These are phyloP conservation scores for Neopestalotiopsis sp. DNA, from an alignment of 2,329 filamentous ascomycete genomes.

Conservation along the genomic window DNA sequence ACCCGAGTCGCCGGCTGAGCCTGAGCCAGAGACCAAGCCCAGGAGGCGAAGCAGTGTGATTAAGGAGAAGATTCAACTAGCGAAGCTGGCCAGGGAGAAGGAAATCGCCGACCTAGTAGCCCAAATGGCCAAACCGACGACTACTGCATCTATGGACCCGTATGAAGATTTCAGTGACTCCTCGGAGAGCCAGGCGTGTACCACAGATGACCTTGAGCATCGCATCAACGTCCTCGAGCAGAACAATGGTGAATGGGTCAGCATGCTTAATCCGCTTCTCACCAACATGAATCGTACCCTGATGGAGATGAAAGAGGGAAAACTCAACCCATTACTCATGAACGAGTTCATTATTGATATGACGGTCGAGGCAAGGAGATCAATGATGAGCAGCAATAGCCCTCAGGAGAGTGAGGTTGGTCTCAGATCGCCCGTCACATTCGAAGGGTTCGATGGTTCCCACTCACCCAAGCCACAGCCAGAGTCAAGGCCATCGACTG, in stretches of 20 bases:
- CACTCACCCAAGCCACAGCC: constrained; percentile 1
- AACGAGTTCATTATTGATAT: constrained; percentile 21
- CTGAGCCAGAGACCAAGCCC: constrained; percentile 7
- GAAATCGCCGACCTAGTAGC: constrained; percentile 27
- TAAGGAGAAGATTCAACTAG: constrained; percentile 25
- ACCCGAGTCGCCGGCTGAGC: neutral
- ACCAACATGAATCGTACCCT: constrained; percentile 29
- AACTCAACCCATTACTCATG: constrained; percentile 15
- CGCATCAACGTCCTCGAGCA: constrained; percentile 26
- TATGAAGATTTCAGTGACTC: neutral
- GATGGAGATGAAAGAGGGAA: constrained; percentile 25
- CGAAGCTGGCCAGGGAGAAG: constrained; percentile 26
- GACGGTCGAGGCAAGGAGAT: constrained; percentile 18
- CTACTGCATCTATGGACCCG: neutral
- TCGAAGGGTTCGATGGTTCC: constrained; percentile 20
- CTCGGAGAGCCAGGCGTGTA: neutral
- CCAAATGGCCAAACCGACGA: constrained; percentile 16
- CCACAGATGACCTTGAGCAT: constrained; percentile 25
- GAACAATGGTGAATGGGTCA: constrained; percentile 26
- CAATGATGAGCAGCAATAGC: neutral
- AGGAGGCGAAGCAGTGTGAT: constrained; percentile 18
- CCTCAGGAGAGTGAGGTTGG: neutral
- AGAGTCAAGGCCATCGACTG: neutral
- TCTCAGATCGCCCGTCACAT: neutral
- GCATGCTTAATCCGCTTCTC: constrained; percentile 25